Base-by-base conservation (phyloP, 2,329 filamentous ascomycete genomes). In the Alternaria solani region DNA sequence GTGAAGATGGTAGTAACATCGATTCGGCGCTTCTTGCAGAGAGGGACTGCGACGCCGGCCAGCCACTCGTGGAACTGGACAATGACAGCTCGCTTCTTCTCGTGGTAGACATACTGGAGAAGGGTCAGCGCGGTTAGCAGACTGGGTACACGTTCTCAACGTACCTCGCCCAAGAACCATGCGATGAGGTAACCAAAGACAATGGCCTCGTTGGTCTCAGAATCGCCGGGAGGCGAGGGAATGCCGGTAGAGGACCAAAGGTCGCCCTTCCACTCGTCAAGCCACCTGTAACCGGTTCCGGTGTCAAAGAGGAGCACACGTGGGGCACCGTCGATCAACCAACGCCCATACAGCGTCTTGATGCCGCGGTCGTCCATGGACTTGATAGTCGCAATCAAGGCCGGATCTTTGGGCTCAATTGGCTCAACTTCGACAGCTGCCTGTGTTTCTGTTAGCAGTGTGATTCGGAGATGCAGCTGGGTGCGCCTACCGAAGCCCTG, bases 11-110 rank as follows among this genome's bases (percentile, higher is more conserved):
- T 98, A 18, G 95, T 98, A 51, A 97, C 87, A 75, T 98, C 95
- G 80, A 98, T 98, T 75, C 91, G 91, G 63, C 95, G 89, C 86
- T 92, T 97, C 84, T 96, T 96, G 82, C 89, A 91, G 67, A 98
- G 86, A 26, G 95, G 95, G 34, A 98, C 85, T 51, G 92, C 94
- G 51, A 98, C 95, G 80, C 94, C 95, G 11, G 95, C 91, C 56
- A 99, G 87, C 95, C 95, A 99, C 81, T 99, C 95, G 83, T 99
- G 95, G 84, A 98, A 98, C 80, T 99, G 95, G 57, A 94, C 95
- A 79, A 98, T 95, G 66, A 99, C 93, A 4, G 95, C 95, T 75
- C 88, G 91, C 68, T 89, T 90, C 81, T 92, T 95, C 81, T 98
- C 94, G 78, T 97, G 94, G 74, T 90, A 92, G 64, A 97, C 93